phyloP scores from a whole-genome alignment of 495 filamentous ascomycete genomes.

The Echria macrotheca region DNA sequence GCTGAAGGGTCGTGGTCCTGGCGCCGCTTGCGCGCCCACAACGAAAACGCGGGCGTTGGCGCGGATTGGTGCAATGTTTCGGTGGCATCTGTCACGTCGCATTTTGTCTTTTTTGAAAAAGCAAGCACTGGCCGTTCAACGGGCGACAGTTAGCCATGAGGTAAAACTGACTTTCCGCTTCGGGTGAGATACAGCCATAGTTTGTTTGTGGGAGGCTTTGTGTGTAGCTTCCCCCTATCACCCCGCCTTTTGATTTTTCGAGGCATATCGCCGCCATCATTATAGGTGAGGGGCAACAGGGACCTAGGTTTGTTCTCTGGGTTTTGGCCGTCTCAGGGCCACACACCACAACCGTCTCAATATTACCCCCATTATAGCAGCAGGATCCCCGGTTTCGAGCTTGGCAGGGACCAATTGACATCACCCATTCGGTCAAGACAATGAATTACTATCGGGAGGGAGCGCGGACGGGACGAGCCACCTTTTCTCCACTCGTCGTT shows the following conservation, averaged over 20 bases:
- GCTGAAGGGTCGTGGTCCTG: background rate
- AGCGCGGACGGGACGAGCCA: background rate
- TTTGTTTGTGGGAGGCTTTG: too few relatives aligned
- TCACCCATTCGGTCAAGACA: background rate
- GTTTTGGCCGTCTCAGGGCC: background rate
- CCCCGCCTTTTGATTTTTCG: background rate
- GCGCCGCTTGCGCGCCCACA: background rate
- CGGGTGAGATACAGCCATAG: too few relatives aligned
- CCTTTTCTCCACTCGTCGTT: background rate
- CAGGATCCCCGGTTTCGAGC: conserved; percentile 5
- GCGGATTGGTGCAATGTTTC: conserved; percentile 15
- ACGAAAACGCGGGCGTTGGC: conserved; percentile 3
- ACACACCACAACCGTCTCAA: conserved; percentile 5
- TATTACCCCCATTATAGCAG: conserved; percentile 8
- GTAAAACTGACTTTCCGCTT: too few relatives aligned
- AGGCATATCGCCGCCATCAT: background rate
- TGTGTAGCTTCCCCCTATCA: background rate
- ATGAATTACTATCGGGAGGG: background rate
- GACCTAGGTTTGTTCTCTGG: background rate
- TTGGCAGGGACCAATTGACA: background rate
- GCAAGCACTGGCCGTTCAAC: background rate
- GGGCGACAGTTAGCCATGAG: too few relatives aligned
- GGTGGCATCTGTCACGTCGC: conserved; percentile 8
- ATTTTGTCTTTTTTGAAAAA: conserved; percentile 1
- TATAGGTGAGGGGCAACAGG: conserved; percentile 4